Evolutionary conservation across 208 protist genomes (phyloP).

Genomic region (Leptomonas pyrrhocoris): DNA sequence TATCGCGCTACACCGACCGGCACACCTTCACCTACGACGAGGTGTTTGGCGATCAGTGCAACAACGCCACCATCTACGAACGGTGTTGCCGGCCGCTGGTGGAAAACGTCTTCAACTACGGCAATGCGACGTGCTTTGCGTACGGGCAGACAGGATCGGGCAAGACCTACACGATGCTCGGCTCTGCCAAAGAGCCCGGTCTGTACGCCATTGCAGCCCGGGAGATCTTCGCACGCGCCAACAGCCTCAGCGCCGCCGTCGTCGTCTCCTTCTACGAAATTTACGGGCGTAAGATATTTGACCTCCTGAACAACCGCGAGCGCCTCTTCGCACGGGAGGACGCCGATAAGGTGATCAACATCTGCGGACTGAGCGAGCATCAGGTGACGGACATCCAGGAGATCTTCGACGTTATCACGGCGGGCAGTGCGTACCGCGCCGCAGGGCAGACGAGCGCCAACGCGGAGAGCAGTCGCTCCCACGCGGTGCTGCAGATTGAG

Average conservation of each 20-base stretch:
- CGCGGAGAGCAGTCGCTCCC: constrained; percentile 92
- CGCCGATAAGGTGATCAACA: constrained; percentile 62
- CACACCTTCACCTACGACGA: constrained; percentile 97
- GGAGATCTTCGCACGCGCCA: constrained; percentile 76
- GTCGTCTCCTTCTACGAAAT: constrained; percentile 85
- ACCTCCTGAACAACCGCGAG: constrained; percentile 74
- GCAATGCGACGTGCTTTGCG: constrained; percentile 81
- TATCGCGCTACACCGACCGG: constrained; percentile 95
- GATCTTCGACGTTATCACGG: constrained; percentile 92
- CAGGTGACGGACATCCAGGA: constrained; percentile 80
- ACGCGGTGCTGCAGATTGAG: constrained; percentile 94
- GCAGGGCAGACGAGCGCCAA: constrained; percentile 96
- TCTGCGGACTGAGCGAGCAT: constrained; percentile 71
- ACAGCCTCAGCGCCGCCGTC: constrained; percentile 47
- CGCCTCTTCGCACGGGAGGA: constrained; percentile 65
- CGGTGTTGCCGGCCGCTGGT: too few relatives aligned
- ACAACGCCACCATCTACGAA: constrained; percentile 86
- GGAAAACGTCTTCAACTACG: constrained; percentile 72
- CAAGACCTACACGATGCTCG: constrained; percentile 93
- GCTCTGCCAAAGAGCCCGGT: constrained; percentile 59
- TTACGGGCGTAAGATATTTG: constrained; percentile 79
- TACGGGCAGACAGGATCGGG: constrained; percentile 93
- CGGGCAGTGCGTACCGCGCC: constrained; percentile 85
- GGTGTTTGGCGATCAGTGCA: constrained; percentile 90
- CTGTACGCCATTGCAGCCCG: constrained; percentile 69